phyloP scores from a whole-genome alignment of 2,329 filamentous ascomycete species.

The Alternaria hordeiaustralica region DNA sequence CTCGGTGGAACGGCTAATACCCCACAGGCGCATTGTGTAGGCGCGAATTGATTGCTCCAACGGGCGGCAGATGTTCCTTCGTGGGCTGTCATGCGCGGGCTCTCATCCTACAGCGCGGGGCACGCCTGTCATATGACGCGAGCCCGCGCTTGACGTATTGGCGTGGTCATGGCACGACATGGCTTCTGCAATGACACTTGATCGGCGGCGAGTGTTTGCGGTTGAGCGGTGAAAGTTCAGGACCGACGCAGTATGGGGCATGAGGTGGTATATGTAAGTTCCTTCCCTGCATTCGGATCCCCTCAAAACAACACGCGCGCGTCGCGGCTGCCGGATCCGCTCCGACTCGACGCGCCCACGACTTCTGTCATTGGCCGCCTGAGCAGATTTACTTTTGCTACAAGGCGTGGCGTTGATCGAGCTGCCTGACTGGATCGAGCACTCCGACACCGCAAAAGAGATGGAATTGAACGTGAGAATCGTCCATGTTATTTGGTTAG shows the following conservation, averaged over 20 bases:
- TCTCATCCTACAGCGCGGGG: conserved; percentile 18
- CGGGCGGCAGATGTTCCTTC: conserved; percentile 14
- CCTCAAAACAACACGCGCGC: conserved; percentile 1
- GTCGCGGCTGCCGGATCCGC: conserved; percentile 8
- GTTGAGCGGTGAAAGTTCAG: neutral
- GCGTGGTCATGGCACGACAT: neutral
- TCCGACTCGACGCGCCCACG: neutral
- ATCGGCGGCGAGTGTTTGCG: neutral
- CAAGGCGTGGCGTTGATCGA: neutral
- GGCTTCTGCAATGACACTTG: neutral
- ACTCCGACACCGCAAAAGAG: neutral
- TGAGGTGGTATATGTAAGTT: neutral
- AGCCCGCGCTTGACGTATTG: neutral
- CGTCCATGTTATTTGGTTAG: neutral
- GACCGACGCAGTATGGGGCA: neutral
- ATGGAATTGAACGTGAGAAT: neutral
- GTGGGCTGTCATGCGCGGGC: conserved; percentile 13
- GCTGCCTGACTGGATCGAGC: neutral
- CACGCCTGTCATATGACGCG: conserved; percentile 15
- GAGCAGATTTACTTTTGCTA: neutral
- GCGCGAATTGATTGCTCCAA: conserved; percentile 16
- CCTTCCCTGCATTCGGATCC: conserved; percentile 7
- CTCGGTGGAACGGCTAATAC: conserved; percentile 21
- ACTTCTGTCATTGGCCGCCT: neutral
- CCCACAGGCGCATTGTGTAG: conserved; percentile 6